A percentile compares a stretch with the other conserved stretches of the same genome.
These are phyloP conservation scores for Sporothrix variecibatus DNA, from an alignment of 2,329 filamentous ascomycete species.

Conservation along the genomic window DNA sequence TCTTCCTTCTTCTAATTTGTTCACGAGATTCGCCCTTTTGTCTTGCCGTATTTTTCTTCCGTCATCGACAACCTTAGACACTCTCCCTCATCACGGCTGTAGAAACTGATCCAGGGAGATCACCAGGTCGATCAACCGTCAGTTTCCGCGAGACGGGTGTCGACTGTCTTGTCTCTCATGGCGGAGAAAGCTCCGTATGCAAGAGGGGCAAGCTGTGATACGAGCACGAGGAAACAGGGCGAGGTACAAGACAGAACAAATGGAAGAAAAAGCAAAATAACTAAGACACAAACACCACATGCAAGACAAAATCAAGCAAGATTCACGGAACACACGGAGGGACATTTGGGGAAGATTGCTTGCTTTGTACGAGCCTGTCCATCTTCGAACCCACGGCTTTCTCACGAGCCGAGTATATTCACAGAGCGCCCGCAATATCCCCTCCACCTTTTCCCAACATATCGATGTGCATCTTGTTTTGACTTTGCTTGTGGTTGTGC, in stretches of 20 bases:
- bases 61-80: neutral
- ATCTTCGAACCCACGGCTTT: neutral
- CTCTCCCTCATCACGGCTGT: neutral
- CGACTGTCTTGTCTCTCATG: neutral
- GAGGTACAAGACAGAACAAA: neutral
- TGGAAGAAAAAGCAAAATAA: neutral
- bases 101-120: neutral
- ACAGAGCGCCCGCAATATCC: neutral
- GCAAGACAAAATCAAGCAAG: neutral
- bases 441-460: neutral
- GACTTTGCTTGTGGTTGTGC: neutral
- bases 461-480: neutral
- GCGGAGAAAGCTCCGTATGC: neutral
- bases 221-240: neutral
- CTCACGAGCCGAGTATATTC: neutral
- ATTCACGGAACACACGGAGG: constrained; percentile 1
- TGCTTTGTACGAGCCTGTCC: neutral
- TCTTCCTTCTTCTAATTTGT: neutral
- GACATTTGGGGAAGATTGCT: neutral
- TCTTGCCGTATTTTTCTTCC: neutral
- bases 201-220: neutral
- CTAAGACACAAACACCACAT: neutral
- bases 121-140: neutral
- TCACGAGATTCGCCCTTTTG: neutral
- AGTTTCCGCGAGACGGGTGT: neutral